phyloP scores from a whole-genome alignment of 495 filamentous ascomycete genomes.

The Neurospora sp. region DNA sequence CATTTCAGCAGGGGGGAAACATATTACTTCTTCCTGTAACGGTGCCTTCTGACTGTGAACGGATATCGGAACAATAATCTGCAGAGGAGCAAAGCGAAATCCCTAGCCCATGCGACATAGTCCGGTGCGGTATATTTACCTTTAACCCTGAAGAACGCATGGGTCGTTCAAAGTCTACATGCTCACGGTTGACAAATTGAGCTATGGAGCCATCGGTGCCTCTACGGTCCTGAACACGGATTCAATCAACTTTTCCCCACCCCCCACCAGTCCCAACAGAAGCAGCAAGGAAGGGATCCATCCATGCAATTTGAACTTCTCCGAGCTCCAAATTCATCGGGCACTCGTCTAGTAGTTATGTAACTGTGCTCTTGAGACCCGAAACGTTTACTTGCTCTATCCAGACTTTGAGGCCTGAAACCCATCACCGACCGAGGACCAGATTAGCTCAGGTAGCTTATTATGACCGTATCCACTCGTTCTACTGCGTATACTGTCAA shows the following conservation, averaged over 20 bases:
- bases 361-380: neutral
- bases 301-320: neutral
- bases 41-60: neutral
- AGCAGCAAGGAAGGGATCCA: neutral
- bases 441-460: neutral
- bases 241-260: neutral
- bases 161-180: neutral
- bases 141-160: neutral
- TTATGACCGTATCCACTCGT: neutral
- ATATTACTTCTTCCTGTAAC: neutral
- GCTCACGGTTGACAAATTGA: neutral
- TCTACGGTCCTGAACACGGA: neutral
- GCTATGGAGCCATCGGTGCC: neutral
- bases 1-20: neutral
- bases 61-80: neutral
- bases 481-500: neutral
- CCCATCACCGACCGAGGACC: neutral
- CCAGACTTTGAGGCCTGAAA: neutral
- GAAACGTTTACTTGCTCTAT: neutral
- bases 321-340: neutral
- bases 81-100: neutral
- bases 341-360: neutral
- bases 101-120: neutral
- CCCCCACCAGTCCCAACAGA: neutral
- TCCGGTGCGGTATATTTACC: neutral